Evolutionary conservation across 305 asterid species (phyloP), one percentile per base, ranked within the genome.

Genomic region (Stenogyne calaminthoides): DNA sequence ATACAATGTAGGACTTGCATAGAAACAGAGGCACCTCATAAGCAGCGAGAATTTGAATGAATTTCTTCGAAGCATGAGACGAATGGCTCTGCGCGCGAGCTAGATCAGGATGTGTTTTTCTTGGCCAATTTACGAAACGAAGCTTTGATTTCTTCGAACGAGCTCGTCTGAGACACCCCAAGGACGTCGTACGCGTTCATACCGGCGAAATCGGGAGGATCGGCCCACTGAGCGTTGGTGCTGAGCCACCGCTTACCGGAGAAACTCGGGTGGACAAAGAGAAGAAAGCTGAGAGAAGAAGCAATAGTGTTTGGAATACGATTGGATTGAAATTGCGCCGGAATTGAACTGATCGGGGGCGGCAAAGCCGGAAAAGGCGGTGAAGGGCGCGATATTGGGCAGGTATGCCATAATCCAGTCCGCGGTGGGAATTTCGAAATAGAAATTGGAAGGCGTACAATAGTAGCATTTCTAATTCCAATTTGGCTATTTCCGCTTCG

Each of bases 101-200:
- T 12, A 88, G 82, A 75, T 89, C 98, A 7, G 93, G 98, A 64
- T 93, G 97, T 67, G 96, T n/a, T 93, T 78, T 86, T 91, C 88
- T 93, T 88, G 15, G 97, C 98, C 86, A 91, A 82, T 76, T 85
- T 88, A 18, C 84, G 89, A 55, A 89, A 94, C 4, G 96, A 87
- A 52, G 87, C 84, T 73, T 91, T 91, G 52, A 94, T 91, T 78
- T 91, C 93, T n/a, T 86, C 83, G 42, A 81, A 80, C 0, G 96
- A 84, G 84, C 98, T 89, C 20, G 82, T 78, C 72, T 78, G 80
- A 0, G 97, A 80, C 15, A 91, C 94, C 25, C 92, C 92, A 7
- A 91, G 86, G 51, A 93, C 73, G 16, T 88, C 94, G 76, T 89
- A 89, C 5, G 98, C 96, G 78, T 83, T 89, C 54, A 70, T 67